Evolutionary conservation across 75 land plant genomes (phyloP).

Genomic region (Chamaecyparis obtusa): DNA sequence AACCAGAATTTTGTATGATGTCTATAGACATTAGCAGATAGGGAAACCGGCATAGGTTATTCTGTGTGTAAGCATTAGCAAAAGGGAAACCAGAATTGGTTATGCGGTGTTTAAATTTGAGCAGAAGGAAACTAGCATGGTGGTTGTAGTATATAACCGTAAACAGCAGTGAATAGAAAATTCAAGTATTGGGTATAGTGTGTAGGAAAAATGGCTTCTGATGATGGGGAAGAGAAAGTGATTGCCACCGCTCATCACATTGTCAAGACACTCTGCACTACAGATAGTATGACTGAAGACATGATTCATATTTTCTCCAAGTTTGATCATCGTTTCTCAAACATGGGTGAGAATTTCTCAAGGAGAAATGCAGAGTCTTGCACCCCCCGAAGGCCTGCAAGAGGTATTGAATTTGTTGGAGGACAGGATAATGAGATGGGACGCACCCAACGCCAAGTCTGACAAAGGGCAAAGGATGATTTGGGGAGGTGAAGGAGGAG

Average conservation of each 20-base stretch:
- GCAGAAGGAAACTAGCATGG: neutral
- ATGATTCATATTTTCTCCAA: slow-evolving; percentile 3
- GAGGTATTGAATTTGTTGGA: slow-evolving; percentile 7
- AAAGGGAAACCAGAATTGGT: neutral
- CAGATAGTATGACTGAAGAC: neutral
- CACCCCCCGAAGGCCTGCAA: neutral
- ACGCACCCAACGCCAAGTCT: neutral
- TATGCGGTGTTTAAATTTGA: neutral
- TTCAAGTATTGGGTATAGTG: neutral
- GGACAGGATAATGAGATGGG: neutral
- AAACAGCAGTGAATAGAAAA: neutral
- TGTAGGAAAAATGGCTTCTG: neutral
- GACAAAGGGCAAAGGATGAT: neutral
- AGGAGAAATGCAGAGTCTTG: neutral
- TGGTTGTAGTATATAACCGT: neutral
- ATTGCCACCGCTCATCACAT: neutral
- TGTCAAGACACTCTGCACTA: neutral
- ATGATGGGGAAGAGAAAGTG: neutral
- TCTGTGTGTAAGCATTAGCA: neutral
- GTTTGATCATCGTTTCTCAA: neutral
- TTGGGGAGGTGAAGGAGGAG: neutral
- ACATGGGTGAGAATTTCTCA: neutral
- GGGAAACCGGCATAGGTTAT: neutral
- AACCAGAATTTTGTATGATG: neutral
- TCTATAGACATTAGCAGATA: neutral